A percentile compares a stretch with the other conserved stretches of the same genome.
These are phyloP conservation scores for Thelephora ganbajun DNA, from an alignment of 768 basidiomycete genomes.

Conservation along the genomic window DNA sequence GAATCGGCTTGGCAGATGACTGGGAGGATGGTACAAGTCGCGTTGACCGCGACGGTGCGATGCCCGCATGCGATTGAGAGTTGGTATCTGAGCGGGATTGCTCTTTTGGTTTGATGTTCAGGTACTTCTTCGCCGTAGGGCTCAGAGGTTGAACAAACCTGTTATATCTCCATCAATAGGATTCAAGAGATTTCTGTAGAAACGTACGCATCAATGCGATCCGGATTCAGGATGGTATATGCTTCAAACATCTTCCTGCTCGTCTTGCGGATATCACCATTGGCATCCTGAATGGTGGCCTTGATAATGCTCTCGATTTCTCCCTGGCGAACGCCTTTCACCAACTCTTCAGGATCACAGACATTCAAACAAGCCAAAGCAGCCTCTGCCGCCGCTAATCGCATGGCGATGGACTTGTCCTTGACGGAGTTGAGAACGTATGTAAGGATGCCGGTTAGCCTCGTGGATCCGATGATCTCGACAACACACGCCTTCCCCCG, in stretches of 20 bases:
- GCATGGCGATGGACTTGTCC: slow-evolving; percentile 55
- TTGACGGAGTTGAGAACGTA: slow-evolving; percentile 43
- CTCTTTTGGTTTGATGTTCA: slow-evolving; percentile 30
- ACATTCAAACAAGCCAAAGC: slow-evolving; percentile 54
- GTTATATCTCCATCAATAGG: slow-evolving; percentile 2
- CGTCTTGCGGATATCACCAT: slow-evolving; percentile 57
- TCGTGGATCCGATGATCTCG: slow-evolving; percentile 50
- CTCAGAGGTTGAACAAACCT: slow-evolving; percentile 67
- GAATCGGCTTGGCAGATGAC: too few relatives aligned
- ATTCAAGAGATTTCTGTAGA: not conserved
- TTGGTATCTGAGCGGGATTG: slow-evolving; percentile 10
- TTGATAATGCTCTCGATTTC: slow-evolving; percentile 64
- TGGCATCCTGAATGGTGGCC: slow-evolving; percentile 54
- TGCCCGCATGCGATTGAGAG: slow-evolving; percentile 15
- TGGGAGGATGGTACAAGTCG: slow-evolving; percentile 2
- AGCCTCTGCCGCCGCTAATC: slow-evolving; percentile 53
- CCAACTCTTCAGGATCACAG: slow-evolving; percentile 69
- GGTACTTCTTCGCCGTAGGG: slow-evolving; percentile 64
- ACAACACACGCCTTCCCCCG: slow-evolving; percentile 50
- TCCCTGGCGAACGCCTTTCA: slow-evolving; percentile 47
- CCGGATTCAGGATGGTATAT: slow-evolving; percentile 58
- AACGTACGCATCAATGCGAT: slow-evolving; percentile 49
- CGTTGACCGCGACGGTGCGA: slow-evolving; percentile 13
- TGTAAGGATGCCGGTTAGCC: slow-evolving; percentile 47
- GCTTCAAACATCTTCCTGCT: slow-evolving; percentile 63